phyloP scores from a whole-genome alignment of 176 grass and related monocot species.

The Hsuehochloa calcarea region DNA sequence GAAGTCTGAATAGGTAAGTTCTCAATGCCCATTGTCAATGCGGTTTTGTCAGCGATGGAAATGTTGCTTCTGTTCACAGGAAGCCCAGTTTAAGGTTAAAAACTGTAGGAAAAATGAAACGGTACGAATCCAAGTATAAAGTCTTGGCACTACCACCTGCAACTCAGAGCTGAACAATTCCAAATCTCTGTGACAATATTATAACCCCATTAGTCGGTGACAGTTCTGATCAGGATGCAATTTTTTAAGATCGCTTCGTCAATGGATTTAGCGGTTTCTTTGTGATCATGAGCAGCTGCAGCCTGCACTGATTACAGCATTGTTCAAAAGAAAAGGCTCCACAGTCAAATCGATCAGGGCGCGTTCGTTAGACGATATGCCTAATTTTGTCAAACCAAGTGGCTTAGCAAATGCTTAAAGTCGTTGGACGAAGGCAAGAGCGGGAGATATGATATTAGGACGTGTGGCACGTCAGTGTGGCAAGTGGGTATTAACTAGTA shows the following conservation, averaged over 20 bases:
- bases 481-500: slow-evolving; percentile 25
- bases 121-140: not conserved
- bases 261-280: slow-evolving; percentile 11
- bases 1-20: not conserved
- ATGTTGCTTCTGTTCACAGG: slow-evolving; percentile 32
- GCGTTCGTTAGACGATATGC: slow-evolving; percentile 28
- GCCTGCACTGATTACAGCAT: slow-evolving; percentile 7
- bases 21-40: not conserved
- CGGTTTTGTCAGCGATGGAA: not conserved
- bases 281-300: slow-evolving; percentile 13
- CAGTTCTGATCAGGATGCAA: not conserved
- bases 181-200: slow-evolving; percentile 5
- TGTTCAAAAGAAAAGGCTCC: slow-evolving; percentile 7
- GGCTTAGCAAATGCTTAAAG: slow-evolving; percentile 17
- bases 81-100: not conserved
- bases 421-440: slow-evolving; percentile 2
- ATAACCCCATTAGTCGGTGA: slow-evolving; percentile 15
- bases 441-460: not conserved
- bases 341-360: slow-evolving; percentile 31
- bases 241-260: slow-evolving; percentile 30
- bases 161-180: not conserved
- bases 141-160: not conserved
- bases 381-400: slow-evolving; percentile 29
- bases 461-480: slow-evolving; percentile 15
- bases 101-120: not conserved